phyloP scores from a whole-genome alignment of 331 rosid species.

The Pyrus hybrid region DNA sequence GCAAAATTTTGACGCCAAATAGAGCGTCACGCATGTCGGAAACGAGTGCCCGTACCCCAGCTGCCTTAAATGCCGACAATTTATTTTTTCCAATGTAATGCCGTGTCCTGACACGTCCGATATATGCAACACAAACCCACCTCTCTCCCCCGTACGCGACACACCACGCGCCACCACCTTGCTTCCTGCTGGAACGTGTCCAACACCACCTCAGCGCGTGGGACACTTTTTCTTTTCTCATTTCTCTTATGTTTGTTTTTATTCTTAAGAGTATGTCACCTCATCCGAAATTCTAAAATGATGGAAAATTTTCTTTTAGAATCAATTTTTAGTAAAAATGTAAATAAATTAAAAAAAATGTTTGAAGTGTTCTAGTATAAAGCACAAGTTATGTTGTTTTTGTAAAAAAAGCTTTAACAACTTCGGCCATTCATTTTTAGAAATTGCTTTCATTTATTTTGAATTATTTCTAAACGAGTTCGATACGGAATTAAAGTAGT shows the following conservation, averaged over 20 bases:
- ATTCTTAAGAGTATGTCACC: too few relatives aligned
- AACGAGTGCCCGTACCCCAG: constrained; percentile 41
- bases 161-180: constrained; percentile 6
- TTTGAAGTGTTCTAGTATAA: too few relatives aligned
- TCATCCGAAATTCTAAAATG: too few relatives aligned
- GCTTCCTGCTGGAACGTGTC: neutral
- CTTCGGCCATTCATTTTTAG: too few relatives aligned
- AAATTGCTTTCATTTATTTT: too few relatives aligned
- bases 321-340: too few relatives aligned
- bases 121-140: neutral
- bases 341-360: too few relatives aligned
- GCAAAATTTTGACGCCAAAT: constrained; percentile 30
- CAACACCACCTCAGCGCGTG: neutral
- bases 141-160: constrained; percentile 26
- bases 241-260: neutral
- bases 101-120: constrained; percentile 20
- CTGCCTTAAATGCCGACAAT: constrained; percentile 65
- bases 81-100: constrained; percentile 37
- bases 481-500: neutral
- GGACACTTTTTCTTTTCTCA: neutral
- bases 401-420: accelerated
- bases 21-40: constrained; percentile 49
- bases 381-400: too few relatives aligned
- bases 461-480: too few relatives aligned
- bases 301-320: too few relatives aligned